Evolutionary conservation across 768 basidiomycete species (phyloP).

Genomic region (Tylopilus intermedius): DNA sequence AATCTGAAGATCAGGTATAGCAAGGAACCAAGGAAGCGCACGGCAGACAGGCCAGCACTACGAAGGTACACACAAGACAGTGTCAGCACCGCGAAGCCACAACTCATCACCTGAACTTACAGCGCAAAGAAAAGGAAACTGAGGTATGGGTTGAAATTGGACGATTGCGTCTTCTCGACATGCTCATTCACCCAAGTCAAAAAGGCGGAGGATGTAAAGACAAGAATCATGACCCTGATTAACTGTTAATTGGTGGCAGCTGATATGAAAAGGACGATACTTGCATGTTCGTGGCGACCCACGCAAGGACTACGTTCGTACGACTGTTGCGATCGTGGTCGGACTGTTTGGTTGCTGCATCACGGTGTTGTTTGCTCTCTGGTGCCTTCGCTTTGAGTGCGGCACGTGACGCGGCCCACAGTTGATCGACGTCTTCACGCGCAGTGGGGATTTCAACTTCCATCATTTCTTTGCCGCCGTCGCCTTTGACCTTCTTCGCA

Average conservation of each 20-base stretch:
- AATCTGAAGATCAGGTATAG: conserved; percentile 76
- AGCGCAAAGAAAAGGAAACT: conserved; percentile 72
- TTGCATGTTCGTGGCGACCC: conserved; percentile 83
- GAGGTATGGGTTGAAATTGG: conserved; percentile 85
- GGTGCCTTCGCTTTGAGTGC: conserved; percentile 64
- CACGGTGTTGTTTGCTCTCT: conserved; percentile 77
- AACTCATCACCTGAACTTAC: conserved; percentile 27
- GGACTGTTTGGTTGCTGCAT: conserved; percentile 82
- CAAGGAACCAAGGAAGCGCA: conserved; percentile 76
- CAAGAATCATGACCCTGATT: conserved; percentile 59
- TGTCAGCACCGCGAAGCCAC: conserved; percentile 1
- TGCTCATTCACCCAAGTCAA: conserved; percentile 63
- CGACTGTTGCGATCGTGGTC: conserved; percentile 82
- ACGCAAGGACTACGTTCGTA: conserved; percentile 79
- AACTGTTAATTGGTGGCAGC: neutral
- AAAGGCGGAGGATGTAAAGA: conserved; percentile 76
- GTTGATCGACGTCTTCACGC: conserved; percentile 80
- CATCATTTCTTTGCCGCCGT: conserved; percentile 80
- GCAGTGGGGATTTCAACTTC: conserved; percentile 81
- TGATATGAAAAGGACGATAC: conserved; percentile 18
- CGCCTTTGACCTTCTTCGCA: conserved; percentile 83
- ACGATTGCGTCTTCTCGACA: conserved; percentile 43
- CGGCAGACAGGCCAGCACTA: conserved; percentile 73
- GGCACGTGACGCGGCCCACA: conserved; percentile 75
- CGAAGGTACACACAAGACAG: neutral